Conservation (phyloP, 345 rosid genomes). For the Hibiscus trionum region DNA sequence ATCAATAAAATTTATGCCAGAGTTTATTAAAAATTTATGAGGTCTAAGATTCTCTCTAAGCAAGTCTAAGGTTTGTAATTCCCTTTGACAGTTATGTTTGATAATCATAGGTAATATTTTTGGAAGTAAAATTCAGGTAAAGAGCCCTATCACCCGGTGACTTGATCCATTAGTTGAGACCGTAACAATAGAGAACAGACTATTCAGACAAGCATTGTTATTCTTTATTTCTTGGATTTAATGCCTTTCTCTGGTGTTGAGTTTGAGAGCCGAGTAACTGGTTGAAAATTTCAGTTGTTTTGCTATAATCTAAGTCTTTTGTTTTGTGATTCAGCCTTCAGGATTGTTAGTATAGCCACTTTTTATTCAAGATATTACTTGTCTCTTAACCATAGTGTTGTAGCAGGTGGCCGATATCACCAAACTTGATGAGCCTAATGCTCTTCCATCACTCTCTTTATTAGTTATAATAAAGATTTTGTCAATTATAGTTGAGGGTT, state of each 20-base stretch:
- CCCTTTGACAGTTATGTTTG: too few relatives aligned
- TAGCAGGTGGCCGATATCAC: not conserved
- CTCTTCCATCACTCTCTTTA: not conserved
- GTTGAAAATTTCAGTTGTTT: not conserved
- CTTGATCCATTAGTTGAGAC: too few relatives aligned
- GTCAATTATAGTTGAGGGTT: not conserved
- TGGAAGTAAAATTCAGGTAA: too few relatives aligned
- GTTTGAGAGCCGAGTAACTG: not conserved
- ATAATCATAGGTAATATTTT: too few relatives aligned
- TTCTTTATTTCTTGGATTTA: not conserved
- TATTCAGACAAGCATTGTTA: not conserved
- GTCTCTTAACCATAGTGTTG: not conserved
- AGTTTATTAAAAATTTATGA: too few relatives aligned
- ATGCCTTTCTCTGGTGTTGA: not conserved
- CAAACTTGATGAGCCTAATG: not conserved
- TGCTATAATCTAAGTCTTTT: not conserved
- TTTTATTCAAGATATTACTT: not conserved
- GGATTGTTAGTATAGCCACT: not conserved
- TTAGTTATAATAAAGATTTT: not conserved
- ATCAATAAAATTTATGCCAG: too few relatives aligned
- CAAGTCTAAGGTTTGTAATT: too few relatives aligned
- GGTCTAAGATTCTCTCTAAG: too few relatives aligned
- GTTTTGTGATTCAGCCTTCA: not conserved
- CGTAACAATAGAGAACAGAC: not conserved
- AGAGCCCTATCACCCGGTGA: too few relatives aligned